phyloP scores from a whole-genome alignment of 495 filamentous ascomycete species.

The Trypethelium eluteriae region DNA sequence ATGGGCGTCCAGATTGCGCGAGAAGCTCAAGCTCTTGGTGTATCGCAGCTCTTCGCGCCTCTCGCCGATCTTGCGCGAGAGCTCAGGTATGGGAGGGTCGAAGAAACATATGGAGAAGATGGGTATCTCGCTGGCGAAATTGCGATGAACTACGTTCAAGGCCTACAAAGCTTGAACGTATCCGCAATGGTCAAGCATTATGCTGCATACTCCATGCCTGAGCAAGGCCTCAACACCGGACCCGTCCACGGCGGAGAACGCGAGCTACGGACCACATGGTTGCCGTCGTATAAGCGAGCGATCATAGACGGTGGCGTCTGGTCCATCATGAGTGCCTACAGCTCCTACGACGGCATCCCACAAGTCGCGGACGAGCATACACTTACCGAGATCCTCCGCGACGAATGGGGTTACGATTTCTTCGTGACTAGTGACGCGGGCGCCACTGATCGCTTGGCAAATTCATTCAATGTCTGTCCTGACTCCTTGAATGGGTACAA shows the following conservation, averaged over 20 bases:
- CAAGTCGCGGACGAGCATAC: slow-evolving; percentile 52
- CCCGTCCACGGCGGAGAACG: slow-evolving; percentile 62
- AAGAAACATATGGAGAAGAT: slow-evolving; percentile 63
- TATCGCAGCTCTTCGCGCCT: slow-evolving; percentile 62
- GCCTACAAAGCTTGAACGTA: slow-evolving; percentile 55
- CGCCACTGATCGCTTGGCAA: slow-evolving; percentile 58
- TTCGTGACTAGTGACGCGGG: slow-evolving; percentile 51
- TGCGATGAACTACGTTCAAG: slow-evolving; percentile 52
- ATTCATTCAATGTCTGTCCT: slow-evolving; percentile 53
- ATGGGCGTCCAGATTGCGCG: slow-evolving; percentile 55
- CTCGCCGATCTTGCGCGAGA: slow-evolving; percentile 61
- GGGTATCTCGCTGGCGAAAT: slow-evolving; percentile 54
- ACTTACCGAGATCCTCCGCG: slow-evolving; percentile 57
- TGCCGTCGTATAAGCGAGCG: slow-evolving; percentile 57
- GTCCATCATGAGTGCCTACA: slow-evolving; percentile 61
- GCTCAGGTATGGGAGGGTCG: slow-evolving; percentile 59
- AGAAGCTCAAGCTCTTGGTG: slow-evolving; percentile 55
- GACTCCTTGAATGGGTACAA: slow-evolving; percentile 21
- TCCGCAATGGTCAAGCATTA: slow-evolving; percentile 66
- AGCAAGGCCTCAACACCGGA: slow-evolving; percentile 61
- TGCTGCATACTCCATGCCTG: slow-evolving; percentile 54
- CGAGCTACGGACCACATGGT: slow-evolving; percentile 59
- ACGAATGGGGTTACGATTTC: slow-evolving; percentile 65
- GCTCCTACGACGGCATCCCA: slow-evolving; percentile 62
- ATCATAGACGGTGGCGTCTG: slow-evolving; percentile 62